These are phyloP conservation scores for Blastosporella zonata DNA, from an alignment of 1,284 basidiomycete genomes.

Conservation along the genomic window DNA sequence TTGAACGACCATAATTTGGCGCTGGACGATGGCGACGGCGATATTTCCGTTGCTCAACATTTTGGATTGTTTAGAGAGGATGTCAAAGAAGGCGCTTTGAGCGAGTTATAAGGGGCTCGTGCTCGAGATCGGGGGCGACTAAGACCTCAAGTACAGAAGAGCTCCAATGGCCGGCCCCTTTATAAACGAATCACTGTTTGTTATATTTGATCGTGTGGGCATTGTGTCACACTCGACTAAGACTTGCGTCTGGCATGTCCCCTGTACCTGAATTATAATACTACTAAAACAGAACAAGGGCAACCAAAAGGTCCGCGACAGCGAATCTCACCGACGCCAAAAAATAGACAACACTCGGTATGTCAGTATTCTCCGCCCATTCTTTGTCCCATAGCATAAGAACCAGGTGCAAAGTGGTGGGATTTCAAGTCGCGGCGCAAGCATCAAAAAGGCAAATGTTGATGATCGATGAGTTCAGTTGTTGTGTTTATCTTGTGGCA, in stretches of 20 bases:
- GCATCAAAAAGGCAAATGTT: slow-evolving; percentile 7
- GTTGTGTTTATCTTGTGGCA: neutral
- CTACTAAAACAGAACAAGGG: neutral
- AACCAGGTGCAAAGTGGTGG: neutral
- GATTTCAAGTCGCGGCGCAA: slow-evolving; percentile 8
- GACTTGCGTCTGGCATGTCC: neutral
- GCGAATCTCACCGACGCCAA: neutral
- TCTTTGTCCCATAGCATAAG: neutral
- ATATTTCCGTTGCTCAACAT: slow-evolving; percentile 57
- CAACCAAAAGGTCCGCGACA: neutral
- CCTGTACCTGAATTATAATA: neutral
- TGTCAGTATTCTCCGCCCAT: neutral
- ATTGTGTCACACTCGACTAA: neutral
- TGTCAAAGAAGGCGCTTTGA: neutral
- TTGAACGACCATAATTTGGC: slow-evolving; percentile 63
- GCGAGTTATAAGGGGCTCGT: neutral
- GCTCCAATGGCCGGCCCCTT: neutral
- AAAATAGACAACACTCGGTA: neutral
- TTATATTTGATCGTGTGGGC: neutral
- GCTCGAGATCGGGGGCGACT: neutral
- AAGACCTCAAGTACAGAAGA: too few relatives aligned
- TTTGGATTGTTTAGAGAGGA: neutral
- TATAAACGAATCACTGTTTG: neutral
- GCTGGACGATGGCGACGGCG: slow-evolving; percentile 63
- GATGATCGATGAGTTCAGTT: neutral